Evolutionary conservation across 345 rosid species (phyloP), one percentile per base, ranked within the genome.

Genomic region (Dovyalis caffra): DNA sequence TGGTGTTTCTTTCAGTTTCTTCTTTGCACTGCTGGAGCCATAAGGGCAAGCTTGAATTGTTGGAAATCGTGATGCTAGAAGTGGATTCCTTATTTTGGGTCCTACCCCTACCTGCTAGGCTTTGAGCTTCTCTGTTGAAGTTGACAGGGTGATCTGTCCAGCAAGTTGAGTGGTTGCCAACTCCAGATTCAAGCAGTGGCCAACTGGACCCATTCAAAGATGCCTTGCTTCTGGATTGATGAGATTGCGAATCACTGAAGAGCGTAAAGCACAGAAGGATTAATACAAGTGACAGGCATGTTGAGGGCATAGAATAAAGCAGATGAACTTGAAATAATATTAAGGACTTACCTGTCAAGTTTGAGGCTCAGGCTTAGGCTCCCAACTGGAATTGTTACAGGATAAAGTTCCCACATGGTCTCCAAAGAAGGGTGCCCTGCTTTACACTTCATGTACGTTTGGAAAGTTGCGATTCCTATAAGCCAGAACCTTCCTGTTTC

Each of bases 21-120:
- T 92, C 87, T 82, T 87, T 90, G 87, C 79, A 87, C 66, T 82
- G 81, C 74, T 85, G 90, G 67, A 92, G 93, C 99, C 99, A 95
- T n/a, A 89, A 80, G 2, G 99, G 99, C 71, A 95, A 89, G 73
- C 76, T 83, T 53, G 86, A 85, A 74, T 65, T 83, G 70, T 70
- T 73, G 5, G 85, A 73, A 26, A 65, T 71, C 20, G 68, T 31
- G 35, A 67, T 11, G 40, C 38, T n/a, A 15, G 40, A 58, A 23
- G 67, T 33, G 4, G 62, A 25, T 51, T 79, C 80, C 68, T 81
- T 82, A 60, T 62, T 57, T 6, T 47, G 79, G 25, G 53, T 73
- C 62, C 75, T 71, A 49, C 77, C 25, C 62, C 75, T 71, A 49
- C 77, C 25, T 35, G 47, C 74, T 12, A 73, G 68, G 74, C 65